Conservation (phyloP, 768 basidiomycete species). For the Mycena latifolia region DNA sequence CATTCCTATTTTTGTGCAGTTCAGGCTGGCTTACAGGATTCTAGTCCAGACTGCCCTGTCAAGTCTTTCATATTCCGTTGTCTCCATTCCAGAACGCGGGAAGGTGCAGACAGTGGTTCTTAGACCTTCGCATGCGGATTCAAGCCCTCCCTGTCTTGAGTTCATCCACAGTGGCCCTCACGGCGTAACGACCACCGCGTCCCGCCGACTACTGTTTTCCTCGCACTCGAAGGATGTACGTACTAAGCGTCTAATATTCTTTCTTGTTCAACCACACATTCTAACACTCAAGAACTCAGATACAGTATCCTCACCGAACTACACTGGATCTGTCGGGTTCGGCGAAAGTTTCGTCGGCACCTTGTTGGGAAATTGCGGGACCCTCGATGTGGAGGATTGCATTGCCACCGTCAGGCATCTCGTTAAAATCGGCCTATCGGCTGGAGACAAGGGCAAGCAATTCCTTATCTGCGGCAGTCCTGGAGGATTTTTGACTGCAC, state of each 20-base stretch:
- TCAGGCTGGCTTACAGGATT: too few relatives aligned
- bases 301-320: constrained; percentile 72
- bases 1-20: too few relatives aligned
- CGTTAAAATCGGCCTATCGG: constrained; percentile 61
- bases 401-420: constrained; percentile 66
- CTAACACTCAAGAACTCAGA: constrained; percentile 52
- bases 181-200: constrained; percentile 58
- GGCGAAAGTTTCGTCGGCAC: constrained; percentile 69
- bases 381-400: constrained; percentile 75
- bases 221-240: constrained; percentile 74
- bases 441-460: constrained; percentile 61
- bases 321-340: constrained; percentile 76
- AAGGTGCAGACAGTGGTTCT: too few relatives aligned
- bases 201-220: constrained; percentile 53
- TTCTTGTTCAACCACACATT: constrained; percentile 8
- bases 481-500: constrained; percentile 73
- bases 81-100: too few relatives aligned
- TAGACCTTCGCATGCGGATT: background rate
- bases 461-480: constrained; percentile 77
- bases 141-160: constrained; percentile 61
- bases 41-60: too few relatives aligned
- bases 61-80: too few relatives aligned
- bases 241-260: constrained; percentile 20
- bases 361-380: constrained; percentile 71
- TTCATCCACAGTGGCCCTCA: constrained; percentile 77